phyloP scores from a whole-genome alignment of 768 basidiomycete genomes.

The Baorangia bicolor region DNA sequence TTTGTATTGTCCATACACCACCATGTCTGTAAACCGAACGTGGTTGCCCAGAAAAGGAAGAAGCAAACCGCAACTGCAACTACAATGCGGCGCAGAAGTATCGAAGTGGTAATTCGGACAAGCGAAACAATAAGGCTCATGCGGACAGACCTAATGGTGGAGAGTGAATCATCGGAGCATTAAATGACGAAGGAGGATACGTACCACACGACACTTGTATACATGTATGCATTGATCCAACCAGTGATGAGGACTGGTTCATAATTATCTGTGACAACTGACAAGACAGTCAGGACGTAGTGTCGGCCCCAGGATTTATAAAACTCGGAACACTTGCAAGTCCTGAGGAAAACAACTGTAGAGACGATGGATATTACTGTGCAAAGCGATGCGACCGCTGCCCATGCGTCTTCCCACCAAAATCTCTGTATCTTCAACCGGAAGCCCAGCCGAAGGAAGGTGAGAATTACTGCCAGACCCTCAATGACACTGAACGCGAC shows the following conservation, averaged over 20 bases:
- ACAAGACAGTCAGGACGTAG: not conserved
- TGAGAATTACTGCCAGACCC: conserved; percentile 7
- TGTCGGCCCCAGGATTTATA: no score
- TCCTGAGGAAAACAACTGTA: not conserved
- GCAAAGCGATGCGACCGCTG: conserved; percentile 9
- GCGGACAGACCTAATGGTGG: conserved; percentile 16
- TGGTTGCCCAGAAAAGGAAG: conserved; percentile 2
- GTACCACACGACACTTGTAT: conserved; percentile 10
- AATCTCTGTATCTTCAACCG: conserved; percentile 16
- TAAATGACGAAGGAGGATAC: not conserved
- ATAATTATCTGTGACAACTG: conserved; percentile 2
- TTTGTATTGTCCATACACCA: not conserved
- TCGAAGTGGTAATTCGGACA: conserved; percentile 2
- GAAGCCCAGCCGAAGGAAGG: conserved; percentile 15
- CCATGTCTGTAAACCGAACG: conserved; percentile 8
- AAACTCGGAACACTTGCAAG: not conserved
- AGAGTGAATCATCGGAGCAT: not conserved
- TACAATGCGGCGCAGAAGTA: not conserved
- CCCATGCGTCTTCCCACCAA: conserved; percentile 28
- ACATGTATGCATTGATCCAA: conserved; percentile 8
- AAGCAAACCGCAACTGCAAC: not conserved
- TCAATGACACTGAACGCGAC: conserved; percentile 3
- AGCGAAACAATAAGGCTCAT: conserved; percentile 17
- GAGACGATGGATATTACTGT: not conserved
- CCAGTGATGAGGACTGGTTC: not conserved